Evolutionary conservation across 768 basidiomycete species (phyloP), one percentile per base, ranked within the genome.

Genomic region (Mycena latifolia): DNA sequence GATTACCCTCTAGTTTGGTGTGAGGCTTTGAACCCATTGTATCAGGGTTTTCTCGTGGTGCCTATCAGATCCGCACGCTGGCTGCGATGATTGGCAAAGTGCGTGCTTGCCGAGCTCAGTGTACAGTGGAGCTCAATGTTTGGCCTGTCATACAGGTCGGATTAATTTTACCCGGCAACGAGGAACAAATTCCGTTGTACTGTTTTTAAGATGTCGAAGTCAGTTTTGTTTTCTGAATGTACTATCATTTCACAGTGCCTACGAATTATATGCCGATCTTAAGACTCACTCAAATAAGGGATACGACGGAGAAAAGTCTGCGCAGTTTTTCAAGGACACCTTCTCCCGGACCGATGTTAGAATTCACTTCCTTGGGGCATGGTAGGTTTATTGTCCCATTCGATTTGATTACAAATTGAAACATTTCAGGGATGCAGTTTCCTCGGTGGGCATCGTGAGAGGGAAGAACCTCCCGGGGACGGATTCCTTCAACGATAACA

Each of bases 21-120:
- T n/a, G n/a, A n/a, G n/a, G n/a, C n/a, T n/a, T n/a, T n/a, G n/a
- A n/a, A n/a, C n/a, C n/a, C n/a, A n/a, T n/a, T n/a, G n/a, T n/a
- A n/a, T n/a, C n/a, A n/a, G n/a, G n/a, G n/a, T 85, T 82, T 69
- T 85, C 84, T 4, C 82, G 84, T 20, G 84, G 84, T 3, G 83
- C 82, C 27, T 84, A 82, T 68, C 84, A 84, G 66, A 81, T 80
- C 14, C 77, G 84, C 31, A 79, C 75, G 0, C 56, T 85, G 37
- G 78, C 83, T 2, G 84, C 74, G 6, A 84, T 85, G 84, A 82
- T 84, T 22, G 70, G 78, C 20, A 77, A 68, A 52, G 84, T 82
- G 45, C 14, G 63, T 10, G n/a, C n/a, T n/a, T n/a, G n/a, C n/a
- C n/a, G 24, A 47, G 14, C 5, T 8, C 24, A 10, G 2, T 27